These are phyloP conservation scores for Calonectria fujianensis DNA, from an alignment of 2,329 filamentous ascomycete genomes.

Conservation along the genomic window DNA sequence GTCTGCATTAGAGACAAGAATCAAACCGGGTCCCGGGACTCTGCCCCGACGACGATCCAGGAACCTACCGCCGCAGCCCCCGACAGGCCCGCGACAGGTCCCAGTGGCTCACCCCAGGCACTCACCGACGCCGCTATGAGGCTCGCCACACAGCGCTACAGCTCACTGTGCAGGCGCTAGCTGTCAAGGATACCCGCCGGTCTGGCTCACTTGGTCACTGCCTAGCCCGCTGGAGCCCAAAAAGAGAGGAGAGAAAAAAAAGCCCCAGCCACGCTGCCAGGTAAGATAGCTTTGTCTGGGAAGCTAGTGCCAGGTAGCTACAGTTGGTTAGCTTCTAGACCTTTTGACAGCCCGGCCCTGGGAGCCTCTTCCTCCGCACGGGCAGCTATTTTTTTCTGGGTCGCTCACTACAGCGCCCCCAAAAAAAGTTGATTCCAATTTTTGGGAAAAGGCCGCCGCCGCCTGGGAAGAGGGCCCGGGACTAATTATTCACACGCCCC, in stretches of 20 bases:
- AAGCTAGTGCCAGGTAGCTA: conserved; percentile 1
- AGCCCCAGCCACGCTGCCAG: conserved; percentile 20
- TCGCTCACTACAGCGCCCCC: conserved; percentile 8
- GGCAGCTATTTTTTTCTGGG: conserved; percentile 21
- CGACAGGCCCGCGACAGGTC: conserved; percentile 28
- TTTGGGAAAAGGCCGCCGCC: conserved; percentile 9
- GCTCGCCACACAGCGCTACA: conserved; percentile 32
- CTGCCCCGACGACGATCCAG: conserved; percentile 37
- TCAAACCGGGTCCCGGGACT: conserved; percentile 30
- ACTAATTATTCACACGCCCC: conserved; percentile 29
- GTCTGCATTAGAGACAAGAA: conserved; percentile 29
- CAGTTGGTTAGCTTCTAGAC: conserved; percentile 26
- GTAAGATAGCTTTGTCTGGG: conserved; percentile 17
- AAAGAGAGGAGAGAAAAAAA: neutral
- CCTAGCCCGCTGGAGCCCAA: conserved; percentile 10
- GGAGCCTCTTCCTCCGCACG: conserved; percentile 21
- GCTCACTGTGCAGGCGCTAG: conserved; percentile 24
- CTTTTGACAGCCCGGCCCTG: conserved; percentile 25
- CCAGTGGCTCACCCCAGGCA: conserved; percentile 24
- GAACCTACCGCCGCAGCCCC: conserved; percentile 28
- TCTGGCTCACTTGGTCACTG: conserved; percentile 30
- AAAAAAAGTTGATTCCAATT: conserved; percentile 17
- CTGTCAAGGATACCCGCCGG: conserved; percentile 33
- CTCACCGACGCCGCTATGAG: conserved; percentile 31
- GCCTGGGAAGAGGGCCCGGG: conserved; percentile 7